phyloP scores from a whole-genome alignment of 495 filamentous ascomycete species.

The Lophiotrema nucula region DNA sequence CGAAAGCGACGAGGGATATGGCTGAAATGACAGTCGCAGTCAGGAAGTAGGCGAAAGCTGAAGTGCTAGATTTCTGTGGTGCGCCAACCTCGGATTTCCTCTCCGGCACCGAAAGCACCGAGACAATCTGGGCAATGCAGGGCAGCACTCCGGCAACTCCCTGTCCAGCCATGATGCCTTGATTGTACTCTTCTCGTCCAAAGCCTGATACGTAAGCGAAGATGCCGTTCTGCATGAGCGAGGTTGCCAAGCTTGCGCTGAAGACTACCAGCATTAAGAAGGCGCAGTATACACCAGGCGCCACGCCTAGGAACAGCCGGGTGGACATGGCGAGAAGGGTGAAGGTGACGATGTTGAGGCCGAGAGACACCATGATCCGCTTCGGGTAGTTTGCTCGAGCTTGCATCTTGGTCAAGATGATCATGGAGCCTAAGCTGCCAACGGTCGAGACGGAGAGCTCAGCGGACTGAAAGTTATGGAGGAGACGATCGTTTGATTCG shows the following conservation, averaged over 20 bases:
- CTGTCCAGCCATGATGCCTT: conserved; percentile 95
- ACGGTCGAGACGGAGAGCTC: conserved; percentile 83
- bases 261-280: conserved; percentile 87
- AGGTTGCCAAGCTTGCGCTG: conserved; percentile 70
- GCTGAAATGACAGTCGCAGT: conserved; percentile 70
- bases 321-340: conserved; percentile 79
- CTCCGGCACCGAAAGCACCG: conserved; percentile 67
- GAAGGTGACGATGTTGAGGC: conserved; percentile 71
- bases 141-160: conserved; percentile 90
- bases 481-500: conserved; percentile 63
- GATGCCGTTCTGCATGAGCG: conserved; percentile 87
- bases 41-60: conserved; percentile 88
- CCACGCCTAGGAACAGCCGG: conserved; percentile 56
- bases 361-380: conserved; percentile 71
- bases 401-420: conserved; percentile 76
- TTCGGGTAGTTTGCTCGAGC: conserved; percentile 76
- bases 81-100: conserved; percentile 23
- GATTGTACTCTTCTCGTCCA: conserved; percentile 79
- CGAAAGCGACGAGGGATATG: conserved; percentile 58
- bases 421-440: conserved; percentile 71
- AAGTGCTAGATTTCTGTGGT: conserved; percentile 52
- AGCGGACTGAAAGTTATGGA: conserved; percentile 78
- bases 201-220: conserved; percentile 90
- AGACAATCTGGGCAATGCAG: conserved; percentile 78
- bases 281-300: conserved; percentile 65